phyloP scores from a whole-genome alignment of 192 early-diverging fungal genomes.

The Fimicolochytrium jonesii region DNA sequence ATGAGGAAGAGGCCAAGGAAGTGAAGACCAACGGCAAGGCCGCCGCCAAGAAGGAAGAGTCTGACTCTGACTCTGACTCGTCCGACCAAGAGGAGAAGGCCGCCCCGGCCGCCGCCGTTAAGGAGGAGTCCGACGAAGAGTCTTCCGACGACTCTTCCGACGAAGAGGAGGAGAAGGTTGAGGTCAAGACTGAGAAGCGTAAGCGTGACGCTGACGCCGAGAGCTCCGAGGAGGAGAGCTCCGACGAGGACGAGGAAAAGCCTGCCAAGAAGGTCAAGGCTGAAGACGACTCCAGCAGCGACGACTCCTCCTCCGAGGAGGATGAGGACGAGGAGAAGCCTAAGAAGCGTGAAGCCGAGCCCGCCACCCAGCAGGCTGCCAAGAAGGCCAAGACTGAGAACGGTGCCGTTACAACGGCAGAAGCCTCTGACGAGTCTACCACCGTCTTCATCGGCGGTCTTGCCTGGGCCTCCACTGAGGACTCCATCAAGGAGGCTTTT shows the following conservation, averaged over 20 bases:
- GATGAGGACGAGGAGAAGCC: slow-evolving; percentile 30
- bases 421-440: slow-evolving; percentile 30
- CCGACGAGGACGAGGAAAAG: slow-evolving; percentile 48
- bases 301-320: slow-evolving; percentile 30
- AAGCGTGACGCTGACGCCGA: slow-evolving; percentile 23
- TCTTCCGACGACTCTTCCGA: slow-evolving; percentile 25
- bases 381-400: slow-evolving; percentile 44
- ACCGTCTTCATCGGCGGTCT: slow-evolving; percentile 73
- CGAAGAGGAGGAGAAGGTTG: slow-evolving; percentile 29
- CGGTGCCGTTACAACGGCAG: slow-evolving; percentile 50
- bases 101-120: slow-evolving; percentile 25
- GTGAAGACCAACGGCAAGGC: slow-evolving; percentile 8
- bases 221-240: slow-evolving; percentile 32
- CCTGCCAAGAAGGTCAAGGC: slow-evolving; percentile 44
- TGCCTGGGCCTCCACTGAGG: slow-evolving; percentile 66
- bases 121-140: slow-evolving; percentile 34
- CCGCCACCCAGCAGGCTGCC: slow-evolving; percentile 13
- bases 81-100: slow-evolving; percentile 41
- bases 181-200: slow-evolving; percentile 12
- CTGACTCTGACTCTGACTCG: slow-evolving; percentile 31
- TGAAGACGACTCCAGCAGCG: slow-evolving; percentile 43
- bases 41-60: slow-evolving; percentile 44
- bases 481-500: slow-evolving; percentile 60
- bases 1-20: slow-evolving; percentile 30
- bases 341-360: slow-evolving; percentile 36